These are phyloP conservation scores for Lasiosphaeria hispida DNA, from an alignment of 495 filamentous ascomycete species.

Conservation along the genomic window DNA sequence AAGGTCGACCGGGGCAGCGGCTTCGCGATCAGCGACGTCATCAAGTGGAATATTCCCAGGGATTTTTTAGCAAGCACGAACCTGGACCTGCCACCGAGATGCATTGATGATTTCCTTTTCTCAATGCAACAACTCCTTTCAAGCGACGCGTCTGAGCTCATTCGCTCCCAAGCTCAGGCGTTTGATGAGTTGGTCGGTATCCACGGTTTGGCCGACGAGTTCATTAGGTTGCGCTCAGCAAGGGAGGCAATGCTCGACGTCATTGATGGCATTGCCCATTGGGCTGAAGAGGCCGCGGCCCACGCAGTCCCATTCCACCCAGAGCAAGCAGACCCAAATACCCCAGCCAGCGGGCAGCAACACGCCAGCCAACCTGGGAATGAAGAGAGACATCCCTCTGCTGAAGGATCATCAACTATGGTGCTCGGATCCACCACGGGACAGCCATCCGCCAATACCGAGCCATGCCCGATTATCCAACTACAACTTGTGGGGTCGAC, in stretches of 20 bases:
- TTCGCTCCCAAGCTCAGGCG: constrained; percentile 1
- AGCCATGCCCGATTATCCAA: background rate
- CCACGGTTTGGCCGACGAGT: constrained; percentile 1
- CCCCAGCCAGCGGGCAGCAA: background rate
- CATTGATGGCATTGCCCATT: constrained; percentile 5
- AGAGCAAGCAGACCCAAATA: background rate
- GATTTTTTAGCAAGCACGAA: background rate
- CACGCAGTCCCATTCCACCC: background rate
- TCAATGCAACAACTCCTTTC: constrained; percentile 1
- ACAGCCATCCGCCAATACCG: constrained; percentile 3
- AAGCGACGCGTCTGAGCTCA: constrained; percentile 1
- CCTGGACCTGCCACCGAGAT: background rate
- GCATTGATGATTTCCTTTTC: constrained; percentile 5
- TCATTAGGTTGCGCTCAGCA: constrained; percentile 1
- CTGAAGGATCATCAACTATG: background rate
- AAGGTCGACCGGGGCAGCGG: constrained; percentile 1
- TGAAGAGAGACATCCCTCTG: background rate
- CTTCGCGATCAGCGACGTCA: background rate
- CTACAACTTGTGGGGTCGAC: background rate
- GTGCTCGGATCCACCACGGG: constrained; percentile 1
- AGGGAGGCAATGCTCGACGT: constrained; percentile 2
- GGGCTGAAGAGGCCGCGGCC: background rate
- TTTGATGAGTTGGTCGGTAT: constrained; percentile 2
- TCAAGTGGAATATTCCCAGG: constrained; percentile 1
- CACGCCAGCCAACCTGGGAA: background rate